Percentiles rank a stretch among this genome's conserved stretches.
These are phyloP conservation scores for Paecilomyces niveus DNA, from an alignment of 2,329 filamentous ascomycete genomes.

Conservation along the genomic window DNA sequence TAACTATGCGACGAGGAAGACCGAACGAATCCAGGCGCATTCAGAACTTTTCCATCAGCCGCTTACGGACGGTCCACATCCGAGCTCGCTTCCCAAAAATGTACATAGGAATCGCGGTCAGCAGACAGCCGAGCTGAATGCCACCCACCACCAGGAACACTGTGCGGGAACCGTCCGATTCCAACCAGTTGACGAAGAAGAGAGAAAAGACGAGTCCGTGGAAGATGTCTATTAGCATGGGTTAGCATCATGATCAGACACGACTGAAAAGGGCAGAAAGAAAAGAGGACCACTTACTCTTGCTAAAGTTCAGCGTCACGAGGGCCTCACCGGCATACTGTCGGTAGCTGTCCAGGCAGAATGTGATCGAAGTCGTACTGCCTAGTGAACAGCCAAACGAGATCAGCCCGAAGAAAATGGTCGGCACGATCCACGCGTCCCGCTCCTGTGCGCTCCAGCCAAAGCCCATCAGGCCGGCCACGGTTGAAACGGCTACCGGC, in stretches of 20 bases:
- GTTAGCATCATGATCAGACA: background rate
- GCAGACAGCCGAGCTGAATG: constrained; percentile 70
- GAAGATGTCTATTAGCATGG: constrained; percentile 55
- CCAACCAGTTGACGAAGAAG: constrained; percentile 81
- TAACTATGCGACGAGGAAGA: background rate
- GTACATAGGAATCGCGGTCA: constrained; percentile 82
- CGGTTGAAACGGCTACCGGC: constrained; percentile 70
- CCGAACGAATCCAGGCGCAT: background rate
- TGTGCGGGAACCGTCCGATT: constrained; percentile 62
- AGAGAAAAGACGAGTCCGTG: constrained; percentile 84
- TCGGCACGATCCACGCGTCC: constrained; percentile 84
- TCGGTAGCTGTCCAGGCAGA: constrained; percentile 86
- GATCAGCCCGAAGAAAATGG: constrained; percentile 83
- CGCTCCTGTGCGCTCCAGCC: constrained; percentile 78
- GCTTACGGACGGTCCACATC: constrained; percentile 89
- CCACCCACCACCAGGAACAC: constrained; percentile 80
- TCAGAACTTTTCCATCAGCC: constrained; percentile 73
- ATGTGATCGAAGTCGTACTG: constrained; percentile 86
- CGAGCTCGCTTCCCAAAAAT: constrained; percentile 83
- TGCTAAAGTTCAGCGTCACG: constrained; percentile 89
- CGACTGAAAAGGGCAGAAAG: background rate
- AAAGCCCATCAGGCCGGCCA: constrained; percentile 85
- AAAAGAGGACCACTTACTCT: constrained; percentile 49
- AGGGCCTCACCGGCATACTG: constrained; percentile 91
- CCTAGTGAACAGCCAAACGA: constrained; percentile 89